A percentile compares a stretch with the other conserved stretches of the same genome.
phyloP scores from a whole-genome alignment of 176 grass and related monocot genomes.

The bread wheat (Triticum aestivum) region IWGSC_CS_RefSeq_v2.1 NC_057797.1:611694506-611695005 shows the following conservation, averaged over 20 bases:
- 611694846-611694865: not conserved
- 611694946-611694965: constrained; percentile 91
- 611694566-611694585: constrained; percentile 88
- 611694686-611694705: constrained; percentile 98
- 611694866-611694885: not conserved
- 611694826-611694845: constrained; percentile 98
- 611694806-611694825: constrained; percentile 86
- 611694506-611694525: not conserved
- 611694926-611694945: constrained; percentile 90
- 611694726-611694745: constrained; percentile 96
- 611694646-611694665: constrained; percentile 96
- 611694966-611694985: constrained; percentile 95
- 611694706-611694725: constrained; percentile 99
- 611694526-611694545: constrained; percentile 94
- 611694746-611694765: constrained; percentile 98
- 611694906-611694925: not conserved
- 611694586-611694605: constrained; percentile 92
- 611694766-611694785: constrained; percentile 90
- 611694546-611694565: constrained; percentile 96
- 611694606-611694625: constrained; percentile 94
- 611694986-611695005: constrained; percentile 88
- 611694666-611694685: constrained; percentile 78
- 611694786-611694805: constrained; percentile 97
- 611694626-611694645: constrained; percentile 98
- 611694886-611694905: too few species aligned